Percentiles rank a stretch among this genome's conserved stretches.
Evolutionary conservation across 139 green algal species (phyloP).

Genomic region (Coelastrella sp.): DNA sequence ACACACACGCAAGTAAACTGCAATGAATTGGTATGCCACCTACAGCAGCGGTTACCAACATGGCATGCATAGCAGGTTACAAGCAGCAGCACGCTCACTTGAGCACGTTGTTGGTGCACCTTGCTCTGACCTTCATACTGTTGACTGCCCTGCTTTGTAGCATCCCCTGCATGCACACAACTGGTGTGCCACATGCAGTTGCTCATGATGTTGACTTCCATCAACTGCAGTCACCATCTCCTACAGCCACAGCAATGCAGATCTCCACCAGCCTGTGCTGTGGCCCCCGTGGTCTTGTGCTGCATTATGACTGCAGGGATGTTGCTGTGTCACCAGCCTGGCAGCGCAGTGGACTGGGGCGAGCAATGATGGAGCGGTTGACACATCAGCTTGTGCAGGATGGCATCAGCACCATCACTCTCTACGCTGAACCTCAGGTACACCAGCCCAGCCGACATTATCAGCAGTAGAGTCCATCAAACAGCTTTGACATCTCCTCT

Average conservation of each 20-base stretch:
- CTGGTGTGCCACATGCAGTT: not conserved
- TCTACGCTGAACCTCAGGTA: constrained; percentile 78
- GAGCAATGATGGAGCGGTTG: constrained; percentile 86
- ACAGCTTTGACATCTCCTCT: not conserved
- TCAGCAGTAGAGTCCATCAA: not conserved
- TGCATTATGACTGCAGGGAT: constrained; percentile 65
- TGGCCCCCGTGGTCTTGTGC: not conserved
- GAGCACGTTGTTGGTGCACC: not conserved
- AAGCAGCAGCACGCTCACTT: not conserved
- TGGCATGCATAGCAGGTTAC: not conserved
- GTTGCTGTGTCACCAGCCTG: constrained; percentile 86
- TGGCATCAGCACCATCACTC: constrained; percentile 80
- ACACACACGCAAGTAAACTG: not conserved
- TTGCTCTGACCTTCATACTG: too few species aligned
- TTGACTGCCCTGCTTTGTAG: too few species aligned
- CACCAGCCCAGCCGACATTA: too few species aligned
- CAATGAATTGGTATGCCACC: not conserved
- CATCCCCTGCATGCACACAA: too few species aligned
- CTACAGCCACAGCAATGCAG: not conserved
- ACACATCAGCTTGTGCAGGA: constrained; percentile 76
- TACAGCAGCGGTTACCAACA: not conserved
- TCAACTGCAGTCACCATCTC: too few species aligned
- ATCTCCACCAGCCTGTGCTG: not conserved
- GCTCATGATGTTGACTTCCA: not conserved
- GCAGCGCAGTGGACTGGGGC: constrained; percentile 83